Base-by-base conservation (phyloP, 108 stramenopile species). In the Seminavis robusta region DNA sequence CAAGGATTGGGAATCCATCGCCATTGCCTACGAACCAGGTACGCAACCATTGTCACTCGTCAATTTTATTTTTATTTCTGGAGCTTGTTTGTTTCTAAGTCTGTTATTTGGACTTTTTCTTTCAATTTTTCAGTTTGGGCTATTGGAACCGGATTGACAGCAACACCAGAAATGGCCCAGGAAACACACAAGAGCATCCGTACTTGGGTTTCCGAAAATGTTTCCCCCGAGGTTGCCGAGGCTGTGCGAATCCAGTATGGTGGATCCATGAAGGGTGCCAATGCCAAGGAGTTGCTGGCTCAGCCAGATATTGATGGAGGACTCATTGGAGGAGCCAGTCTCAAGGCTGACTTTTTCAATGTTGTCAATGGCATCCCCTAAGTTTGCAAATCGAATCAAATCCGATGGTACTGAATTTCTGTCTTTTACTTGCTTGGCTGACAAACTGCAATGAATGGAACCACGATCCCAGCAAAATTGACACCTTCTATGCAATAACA, bases 121-220 rank as follows among this genome's bases (percentile, higher is more conserved):
- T 17, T 45, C 7, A 45, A n/a, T 15, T 16, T 45, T 8, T 83
- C 87, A 30, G 87, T 89, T 15, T 93, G 91, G 91, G 91, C 96
- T 47, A 98, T 98, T 59, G 98, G 98, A 58, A 99, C 99, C 27
- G 99, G 99, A 21, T 79, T 95, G 34, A 97, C 97, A n/a, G 99
- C 99, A 46, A 94, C 98, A 7, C 97, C 99, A 7, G 97, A 97
- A 63, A 98, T 99, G 95, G 99, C 99, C 2, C 97, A 99, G 67
- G 99, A 98, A 48, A 97, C 96, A 19, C 98, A 99, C 71, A 76
- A 73, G 27, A 63, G 67, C 20, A 99, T 99, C 64, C 97, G 99
- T 43, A 57, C 73, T 28, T 99, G 93, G 91, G 61, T 98, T 21
- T 33, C 76, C 15, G 74, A 89, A 31, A 95, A 98, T 63, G 92